phyloP scores from a whole-genome alignment of 345 rosid genomes.

The Brassica juncea region DNA sequence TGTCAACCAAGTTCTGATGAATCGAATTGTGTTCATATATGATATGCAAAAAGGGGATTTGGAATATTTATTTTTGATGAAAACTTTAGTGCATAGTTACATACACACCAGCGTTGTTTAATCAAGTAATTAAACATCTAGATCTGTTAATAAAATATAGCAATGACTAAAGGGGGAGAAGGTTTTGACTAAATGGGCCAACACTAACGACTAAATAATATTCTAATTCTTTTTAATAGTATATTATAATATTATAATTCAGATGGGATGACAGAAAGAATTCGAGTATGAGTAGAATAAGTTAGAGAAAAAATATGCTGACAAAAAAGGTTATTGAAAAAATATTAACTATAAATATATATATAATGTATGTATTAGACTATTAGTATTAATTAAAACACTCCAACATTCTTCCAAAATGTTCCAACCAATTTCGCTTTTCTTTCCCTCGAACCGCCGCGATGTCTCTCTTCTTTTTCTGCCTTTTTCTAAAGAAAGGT shows the following conservation, averaged over 20 bases:
- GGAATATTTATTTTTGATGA: not conserved
- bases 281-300: not conserved
- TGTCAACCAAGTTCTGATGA: not conserved
- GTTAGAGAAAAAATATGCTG: not conserved
- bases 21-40: not conserved
- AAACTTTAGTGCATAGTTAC: not conserved
- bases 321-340: too few relatives aligned
- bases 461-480: constrained; percentile 26
- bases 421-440: constrained; percentile 41
- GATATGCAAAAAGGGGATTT: not conserved
- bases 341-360: too few relatives aligned
- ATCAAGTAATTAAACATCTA: not conserved
- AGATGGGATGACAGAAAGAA: not conserved
- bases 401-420: constrained; percentile 38
- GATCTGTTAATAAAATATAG: not conserved
- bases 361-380: not conserved
- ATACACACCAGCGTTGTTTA: not conserved
- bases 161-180: constrained; percentile 8
- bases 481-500: not conserved
- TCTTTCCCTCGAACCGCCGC: constrained; percentile 48
- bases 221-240: too few relatives aligned
- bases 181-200: constrained; percentile 31
- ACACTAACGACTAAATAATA: not conserved
- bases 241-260: too few relatives aligned
- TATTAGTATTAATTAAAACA: constrained; percentile 5